Conservation (phyloP, 192 early-diverging fungal species). For the Phycomyces nitens region DNA sequence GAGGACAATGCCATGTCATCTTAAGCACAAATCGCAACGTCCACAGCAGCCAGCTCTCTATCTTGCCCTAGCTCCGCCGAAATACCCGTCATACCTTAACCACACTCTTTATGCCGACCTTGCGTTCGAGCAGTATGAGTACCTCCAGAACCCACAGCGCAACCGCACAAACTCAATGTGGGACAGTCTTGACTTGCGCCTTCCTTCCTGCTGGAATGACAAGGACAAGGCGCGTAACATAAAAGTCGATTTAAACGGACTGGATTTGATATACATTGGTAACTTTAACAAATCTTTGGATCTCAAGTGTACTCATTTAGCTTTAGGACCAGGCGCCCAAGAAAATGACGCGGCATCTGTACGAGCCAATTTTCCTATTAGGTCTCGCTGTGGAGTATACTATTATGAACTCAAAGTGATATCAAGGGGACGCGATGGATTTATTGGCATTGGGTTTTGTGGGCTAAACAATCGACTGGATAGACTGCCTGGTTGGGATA, state of each 20-base stretch:
- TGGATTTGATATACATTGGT: constrained; percentile 55
- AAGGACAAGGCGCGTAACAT: constrained; percentile 55
- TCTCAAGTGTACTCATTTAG: constrained; percentile 8
- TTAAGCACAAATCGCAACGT: not conserved
- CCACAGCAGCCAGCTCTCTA: not conserved
- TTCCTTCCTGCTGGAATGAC: constrained; percentile 59
- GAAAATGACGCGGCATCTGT: constrained; percentile 85
- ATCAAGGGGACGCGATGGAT: constrained; percentile 85
- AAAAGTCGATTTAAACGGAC: constrained; percentile 39
- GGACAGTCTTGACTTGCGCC: constrained; percentile 25
- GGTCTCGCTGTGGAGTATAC: constrained; percentile 80
- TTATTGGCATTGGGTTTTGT: constrained; percentile 89
- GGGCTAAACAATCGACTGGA: constrained; percentile 46
- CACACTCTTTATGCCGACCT: constrained; percentile 26
- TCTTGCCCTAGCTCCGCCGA: constrained; percentile 13
- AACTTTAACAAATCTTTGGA: not conserved
- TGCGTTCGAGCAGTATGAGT: constrained; percentile 21
- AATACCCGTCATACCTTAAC: constrained; percentile 29
- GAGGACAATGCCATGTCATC: constrained; percentile 9
- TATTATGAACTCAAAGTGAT: constrained; percentile 89
- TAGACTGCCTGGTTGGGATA: constrained; percentile 89
- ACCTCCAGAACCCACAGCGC: constrained; percentile 1
- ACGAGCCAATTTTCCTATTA: constrained; percentile 76
- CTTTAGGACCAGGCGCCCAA: constrained; percentile 56
- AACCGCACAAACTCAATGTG: constrained; percentile 1